phyloP scores from a whole-genome alignment of 1,139 yeast genomes.

The Geotrichum citri-aurantii region DNA sequence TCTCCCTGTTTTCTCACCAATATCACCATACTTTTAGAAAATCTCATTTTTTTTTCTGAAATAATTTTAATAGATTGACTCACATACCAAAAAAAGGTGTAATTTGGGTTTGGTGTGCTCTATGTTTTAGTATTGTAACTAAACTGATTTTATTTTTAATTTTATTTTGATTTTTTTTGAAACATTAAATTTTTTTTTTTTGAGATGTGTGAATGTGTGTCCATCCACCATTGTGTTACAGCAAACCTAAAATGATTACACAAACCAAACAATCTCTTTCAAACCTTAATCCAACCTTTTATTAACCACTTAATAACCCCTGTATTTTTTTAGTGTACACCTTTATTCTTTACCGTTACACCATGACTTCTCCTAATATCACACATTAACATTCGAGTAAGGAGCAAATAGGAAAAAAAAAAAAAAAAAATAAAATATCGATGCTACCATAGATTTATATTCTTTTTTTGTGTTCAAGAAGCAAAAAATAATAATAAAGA shows the following conservation, averaged over 20 bases:
- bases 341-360: background rate
- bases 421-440: no score
- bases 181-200: no score
- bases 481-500: background rate
- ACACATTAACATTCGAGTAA: background rate
- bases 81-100: no score
- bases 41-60: background rate
- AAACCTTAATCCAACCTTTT: background rate
- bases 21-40: no score
- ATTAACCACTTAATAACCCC: background rate
- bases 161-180: no score
- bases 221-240: background rate
- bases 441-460: background rate
- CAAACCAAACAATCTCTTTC: background rate
- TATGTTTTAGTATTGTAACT: no score
- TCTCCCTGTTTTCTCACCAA: background rate
- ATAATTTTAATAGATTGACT: no score
- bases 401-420: background rate
- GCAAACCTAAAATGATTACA: background rate
- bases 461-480: no score
- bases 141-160: no score
- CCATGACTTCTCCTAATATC: background rate
- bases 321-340: background rate
- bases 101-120: no score
- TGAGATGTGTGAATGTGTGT: no score